Evolutionary conservation across 768 basidiomycete species (phyloP).

Genomic region (Suillus clintonianus): DNA sequence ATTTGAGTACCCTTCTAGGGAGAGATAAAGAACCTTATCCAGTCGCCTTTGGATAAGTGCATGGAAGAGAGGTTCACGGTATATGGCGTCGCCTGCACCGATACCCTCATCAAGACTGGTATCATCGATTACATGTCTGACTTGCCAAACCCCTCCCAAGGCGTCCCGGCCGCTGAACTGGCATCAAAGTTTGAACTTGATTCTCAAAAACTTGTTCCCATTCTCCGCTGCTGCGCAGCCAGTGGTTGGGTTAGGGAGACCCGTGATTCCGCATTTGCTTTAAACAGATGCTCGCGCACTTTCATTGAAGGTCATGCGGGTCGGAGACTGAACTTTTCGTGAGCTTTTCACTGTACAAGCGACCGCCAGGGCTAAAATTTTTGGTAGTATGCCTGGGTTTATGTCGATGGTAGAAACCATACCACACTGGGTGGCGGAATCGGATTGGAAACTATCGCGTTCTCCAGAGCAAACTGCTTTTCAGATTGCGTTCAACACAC

Average conservation of each 20-base stretch:
- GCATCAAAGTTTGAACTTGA: constrained; percentile 14
- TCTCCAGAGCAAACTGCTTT: constrained; percentile 32
- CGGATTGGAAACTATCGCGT: constrained; percentile 16
- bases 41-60: constrained; percentile 4
- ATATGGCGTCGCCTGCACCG: constrained; percentile 17
- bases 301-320: constrained; percentile 15
- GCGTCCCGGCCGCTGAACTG: constrained; percentile 13
- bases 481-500: constrained; percentile 39
- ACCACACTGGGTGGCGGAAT: constrained; percentile 11
- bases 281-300: constrained; percentile 17
- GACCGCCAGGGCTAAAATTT: not conserved
- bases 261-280: constrained; percentile 15
- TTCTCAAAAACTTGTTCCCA: constrained; percentile 11
- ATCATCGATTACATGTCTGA: constrained; percentile 16
- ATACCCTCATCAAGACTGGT: constrained; percentile 17
- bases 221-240: constrained; percentile 17
- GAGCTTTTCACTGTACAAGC: not conserved
- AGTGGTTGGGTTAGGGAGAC: constrained; percentile 22
- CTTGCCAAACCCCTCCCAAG: not conserved
- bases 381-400: constrained; percentile 13
- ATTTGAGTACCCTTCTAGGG: not conserved
- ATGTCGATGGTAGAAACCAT: constrained; percentile 10
- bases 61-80: constrained; percentile 6
- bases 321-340: constrained; percentile 15
- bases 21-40: constrained; percentile 2